Evolutionary conservation across 2,329 filamentous ascomycete species (phyloP).

Genomic region (Aspergillus fumigatiaffinis): DNA sequence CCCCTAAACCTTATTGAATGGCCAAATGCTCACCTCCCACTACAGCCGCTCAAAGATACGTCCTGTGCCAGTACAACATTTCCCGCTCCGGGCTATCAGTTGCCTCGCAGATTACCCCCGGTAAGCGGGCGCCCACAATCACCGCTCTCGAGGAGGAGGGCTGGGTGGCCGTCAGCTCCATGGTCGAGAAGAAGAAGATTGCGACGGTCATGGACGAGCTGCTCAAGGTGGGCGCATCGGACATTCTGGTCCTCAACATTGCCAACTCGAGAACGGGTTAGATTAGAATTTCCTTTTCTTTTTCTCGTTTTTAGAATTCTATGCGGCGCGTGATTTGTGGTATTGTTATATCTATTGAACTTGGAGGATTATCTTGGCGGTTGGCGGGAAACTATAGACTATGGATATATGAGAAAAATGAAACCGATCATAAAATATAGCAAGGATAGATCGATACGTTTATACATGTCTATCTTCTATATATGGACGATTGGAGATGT

Average conservation of each 20-base stretch:
- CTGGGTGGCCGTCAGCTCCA: slow-evolving; percentile 91
- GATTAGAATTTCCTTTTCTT: slow-evolving; percentile 2
- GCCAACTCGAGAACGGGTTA: slow-evolving; percentile 65
- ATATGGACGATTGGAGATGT: not conserved
- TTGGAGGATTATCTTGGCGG: not conserved
- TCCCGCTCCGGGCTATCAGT: slow-evolving; percentile 62
- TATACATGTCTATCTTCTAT: slow-evolving; percentile 1
- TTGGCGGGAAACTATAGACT: not conserved
- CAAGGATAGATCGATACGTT: not conserved
- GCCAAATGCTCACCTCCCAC: not conserved
- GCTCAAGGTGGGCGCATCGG: slow-evolving; percentile 69
- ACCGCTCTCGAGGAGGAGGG: slow-evolving; percentile 82
- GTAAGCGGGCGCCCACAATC: slow-evolving; percentile 87
- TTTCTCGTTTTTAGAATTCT: slow-evolving; percentile 1
- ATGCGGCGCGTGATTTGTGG: slow-evolving; percentile 4
- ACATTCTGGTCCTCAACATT: slow-evolving; percentile 82
- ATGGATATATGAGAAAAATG: not conserved
- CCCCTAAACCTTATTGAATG: not conserved
- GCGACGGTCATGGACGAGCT: slow-evolving; percentile 84
- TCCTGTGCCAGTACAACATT: slow-evolving; percentile 96
- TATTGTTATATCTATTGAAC: slow-evolving; percentile 5
- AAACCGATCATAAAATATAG: not conserved
- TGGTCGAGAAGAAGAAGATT: slow-evolving; percentile 86
- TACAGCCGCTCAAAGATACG: slow-evolving; percentile 77
- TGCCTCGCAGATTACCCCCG: slow-evolving; percentile 78